phyloP scores from a whole-genome alignment of 73 alveolate genomes.

The Paramecium primaurelia region DNA sequence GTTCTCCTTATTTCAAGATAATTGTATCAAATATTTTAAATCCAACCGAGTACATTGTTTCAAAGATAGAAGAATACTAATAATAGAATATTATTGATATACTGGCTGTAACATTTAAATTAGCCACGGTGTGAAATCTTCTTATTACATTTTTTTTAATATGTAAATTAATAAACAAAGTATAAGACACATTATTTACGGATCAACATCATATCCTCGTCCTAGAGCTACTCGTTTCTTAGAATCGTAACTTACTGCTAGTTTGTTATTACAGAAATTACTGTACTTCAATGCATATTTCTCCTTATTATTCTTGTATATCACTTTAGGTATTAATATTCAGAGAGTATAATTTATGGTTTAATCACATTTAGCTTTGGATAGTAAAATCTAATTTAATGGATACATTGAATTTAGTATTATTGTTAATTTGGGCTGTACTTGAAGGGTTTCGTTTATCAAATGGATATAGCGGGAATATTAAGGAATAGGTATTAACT shows the following conservation, averaged over 20 bases:
- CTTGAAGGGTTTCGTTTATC: neutral
- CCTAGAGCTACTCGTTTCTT: conserved; percentile 22
- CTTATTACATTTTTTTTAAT: neutral
- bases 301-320: conserved; percentile 4
- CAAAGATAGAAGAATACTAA: neutral
- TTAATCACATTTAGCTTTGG: neutral
- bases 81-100: neutral
- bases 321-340: neutral
- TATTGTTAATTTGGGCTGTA: neutral
- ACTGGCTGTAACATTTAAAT: conserved; percentile 1
- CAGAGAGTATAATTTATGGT: neutral
- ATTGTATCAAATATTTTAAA: conserved; percentile 11
- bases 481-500: neutral
- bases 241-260: conserved; percentile 30
- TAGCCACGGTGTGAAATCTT: neutral
- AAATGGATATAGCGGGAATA: conserved; percentile 53
- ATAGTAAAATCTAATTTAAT: neutral
- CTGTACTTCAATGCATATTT: conserved; percentile 25
- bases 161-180: conserved; percentile 1
- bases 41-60: neutral
- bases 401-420: neutral
- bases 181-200: conserved; percentile 40
- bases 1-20: conserved; percentile 22
- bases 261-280: neutral
- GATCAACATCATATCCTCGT: neutral